phyloP scores from a whole-genome alignment of 495 filamentous ascomycete genomes.

The Aspergillus nanangensis region DNA sequence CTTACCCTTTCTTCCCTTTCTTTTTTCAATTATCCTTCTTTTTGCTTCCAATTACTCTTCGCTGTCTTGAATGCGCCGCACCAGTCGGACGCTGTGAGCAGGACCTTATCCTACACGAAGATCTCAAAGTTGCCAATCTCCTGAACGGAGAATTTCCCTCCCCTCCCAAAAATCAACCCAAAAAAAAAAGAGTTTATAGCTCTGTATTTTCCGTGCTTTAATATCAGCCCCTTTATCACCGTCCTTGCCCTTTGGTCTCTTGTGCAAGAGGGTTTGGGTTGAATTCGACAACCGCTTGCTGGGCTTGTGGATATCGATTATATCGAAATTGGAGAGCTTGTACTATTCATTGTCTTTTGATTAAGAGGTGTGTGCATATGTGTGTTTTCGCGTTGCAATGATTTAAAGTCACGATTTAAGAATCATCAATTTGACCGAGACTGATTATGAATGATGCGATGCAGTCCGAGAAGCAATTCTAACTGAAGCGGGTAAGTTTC shows the following conservation, averaged over 20 bases:
- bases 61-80: constrained; percentile 35
- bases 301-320: constrained; percentile 29
- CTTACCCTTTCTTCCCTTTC: constrained; percentile 8
- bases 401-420: too few relatives aligned
- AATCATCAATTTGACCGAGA: too few relatives aligned
- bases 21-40: constrained; percentile 9
- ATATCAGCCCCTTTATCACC: too few relatives aligned
- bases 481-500: not conserved
- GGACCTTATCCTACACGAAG: constrained; percentile 29
- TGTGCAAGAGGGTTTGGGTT: constrained; percentile 5
- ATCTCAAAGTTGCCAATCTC: too few relatives aligned
- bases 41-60: constrained; percentile 14
- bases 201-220: too few relatives aligned
- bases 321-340: not conserved
- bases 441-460: too few relatives aligned
- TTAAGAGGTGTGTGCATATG: too few relatives aligned
- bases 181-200: constrained; percentile 11
- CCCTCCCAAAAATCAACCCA: constrained; percentile 9
- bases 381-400: too few relatives aligned
- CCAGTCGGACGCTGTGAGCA: constrained; percentile 41
- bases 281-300: constrained; percentile 25
- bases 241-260: constrained; percentile 13
- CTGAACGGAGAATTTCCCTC: too few relatives aligned
- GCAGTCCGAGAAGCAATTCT: not conserved
- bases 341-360: not conserved